phyloP scores from a whole-genome alignment of 352 stramenopile species.

The Albugo laibachii region DNA sequence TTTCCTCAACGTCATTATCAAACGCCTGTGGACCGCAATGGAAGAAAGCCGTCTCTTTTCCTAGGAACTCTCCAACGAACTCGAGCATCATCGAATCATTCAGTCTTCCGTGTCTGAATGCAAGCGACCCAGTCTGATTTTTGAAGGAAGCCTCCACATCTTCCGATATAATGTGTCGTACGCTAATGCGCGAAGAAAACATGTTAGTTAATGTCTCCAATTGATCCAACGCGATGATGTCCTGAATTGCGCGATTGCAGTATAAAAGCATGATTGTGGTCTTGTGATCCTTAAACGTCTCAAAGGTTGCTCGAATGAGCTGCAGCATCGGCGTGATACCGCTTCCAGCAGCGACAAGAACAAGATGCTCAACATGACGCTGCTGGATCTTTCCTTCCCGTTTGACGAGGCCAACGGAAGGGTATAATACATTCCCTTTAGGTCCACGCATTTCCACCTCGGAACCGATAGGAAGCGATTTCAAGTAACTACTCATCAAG shows the following conservation, averaged over 20 bases:
- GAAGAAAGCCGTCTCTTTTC: conserved; percentile 20
- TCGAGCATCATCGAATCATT: conserved; percentile 19
- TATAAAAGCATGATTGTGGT: conserved; percentile 58
- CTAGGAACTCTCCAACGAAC: not conserved
- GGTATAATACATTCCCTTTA: conserved; percentile 41
- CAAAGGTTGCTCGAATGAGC: conserved; percentile 43
- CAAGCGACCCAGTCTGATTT: too few relatives aligned
- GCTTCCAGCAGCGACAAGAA: conserved; percentile 53
- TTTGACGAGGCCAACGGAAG: conserved; percentile 22
- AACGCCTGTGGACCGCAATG: conserved; percentile 55
- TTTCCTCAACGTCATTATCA: conserved; percentile 26
- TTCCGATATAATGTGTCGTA: conserved; percentile 39
- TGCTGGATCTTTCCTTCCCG: conserved; percentile 19
- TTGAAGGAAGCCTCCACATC: not conserved
- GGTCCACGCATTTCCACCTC: conserved; percentile 57
- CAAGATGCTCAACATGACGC: conserved; percentile 25
- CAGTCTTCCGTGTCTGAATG: conserved; percentile 14
- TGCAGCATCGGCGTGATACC: conserved; percentile 75
- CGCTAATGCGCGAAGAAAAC: conserved; percentile 34
- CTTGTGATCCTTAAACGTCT: conserved; percentile 19
- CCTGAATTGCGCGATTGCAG: conserved; percentile 39
- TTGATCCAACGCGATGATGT: conserved; percentile 50
- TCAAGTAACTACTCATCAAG: conserved; percentile 50
- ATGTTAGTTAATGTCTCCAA: conserved; percentile 64
- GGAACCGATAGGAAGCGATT: conserved; percentile 23